Conservation (phyloP, 192 early-diverging fungal species). For the Rhizoclosmatium globosum region DNA sequence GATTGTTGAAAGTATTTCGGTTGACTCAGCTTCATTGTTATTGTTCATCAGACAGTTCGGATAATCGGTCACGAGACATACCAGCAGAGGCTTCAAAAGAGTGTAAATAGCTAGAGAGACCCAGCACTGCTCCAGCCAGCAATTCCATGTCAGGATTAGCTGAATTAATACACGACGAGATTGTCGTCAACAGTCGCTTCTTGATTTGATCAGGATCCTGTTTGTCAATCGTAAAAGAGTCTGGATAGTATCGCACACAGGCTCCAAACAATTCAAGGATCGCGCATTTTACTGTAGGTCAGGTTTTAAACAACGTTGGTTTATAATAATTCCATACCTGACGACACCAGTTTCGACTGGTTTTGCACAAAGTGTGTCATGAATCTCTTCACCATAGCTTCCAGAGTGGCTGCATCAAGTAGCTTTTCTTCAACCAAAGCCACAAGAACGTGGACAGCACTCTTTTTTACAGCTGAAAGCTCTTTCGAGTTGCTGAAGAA, state of each 20-base stretch:
- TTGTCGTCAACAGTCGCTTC: constrained; percentile 22
- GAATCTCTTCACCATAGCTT: constrained; percentile 38
- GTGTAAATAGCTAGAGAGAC: constrained; percentile 38
- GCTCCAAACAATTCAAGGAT: constrained; percentile 43
- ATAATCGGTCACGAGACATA: not conserved
- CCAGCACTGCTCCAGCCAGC: constrained; percentile 46
- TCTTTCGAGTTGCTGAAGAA: constrained; percentile 42
- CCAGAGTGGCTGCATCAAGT: constrained; percentile 28
- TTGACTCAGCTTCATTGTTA: constrained; percentile 8
- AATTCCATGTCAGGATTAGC: constrained; percentile 42
- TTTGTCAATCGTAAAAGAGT: constrained; percentile 30
- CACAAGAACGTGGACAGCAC: constrained; percentile 28
- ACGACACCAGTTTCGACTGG: constrained; percentile 43
- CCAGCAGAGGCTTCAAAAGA: constrained; percentile 30
- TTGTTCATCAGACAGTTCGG: not conserved
- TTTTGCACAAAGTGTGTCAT: constrained; percentile 40
- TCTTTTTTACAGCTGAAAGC: constrained; percentile 37
- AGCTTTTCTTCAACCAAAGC: constrained; percentile 33
- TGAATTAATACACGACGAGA: constrained; percentile 26
- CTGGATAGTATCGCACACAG: constrained; percentile 35
- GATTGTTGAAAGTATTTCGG: constrained; percentile 14
- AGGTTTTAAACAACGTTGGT: not conserved
- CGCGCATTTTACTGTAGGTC: constrained; percentile 43
- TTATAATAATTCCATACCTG: constrained; percentile 9
- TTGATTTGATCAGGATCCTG: constrained; percentile 32